These are phyloP conservation scores for Phytophthora citrophthora DNA, from an alignment of 352 stramenopile genomes.

Conservation along the genomic window DNA sequence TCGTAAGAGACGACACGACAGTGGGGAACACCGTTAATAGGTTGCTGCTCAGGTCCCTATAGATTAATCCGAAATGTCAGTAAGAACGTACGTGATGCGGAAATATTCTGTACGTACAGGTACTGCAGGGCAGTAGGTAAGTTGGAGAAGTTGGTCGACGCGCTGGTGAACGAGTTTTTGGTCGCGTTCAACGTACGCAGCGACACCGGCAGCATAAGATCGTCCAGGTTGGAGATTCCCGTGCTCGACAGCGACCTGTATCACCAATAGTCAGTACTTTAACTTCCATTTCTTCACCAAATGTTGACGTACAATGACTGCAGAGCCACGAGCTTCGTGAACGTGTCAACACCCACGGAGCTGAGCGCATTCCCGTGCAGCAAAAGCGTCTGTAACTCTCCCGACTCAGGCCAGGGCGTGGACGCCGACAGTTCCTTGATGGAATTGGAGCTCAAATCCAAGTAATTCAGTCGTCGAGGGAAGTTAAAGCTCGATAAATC, in stretches of 20 bases:
- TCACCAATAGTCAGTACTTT: slow-evolving; percentile 2
- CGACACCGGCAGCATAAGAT: slow-evolving; percentile 45
- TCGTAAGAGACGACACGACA: slow-evolving; percentile 48
- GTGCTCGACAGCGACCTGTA: slow-evolving; percentile 56
- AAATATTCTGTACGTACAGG: slow-evolving; percentile 42
- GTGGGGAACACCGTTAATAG: slow-evolving; percentile 52
- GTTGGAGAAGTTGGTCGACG: slow-evolving; percentile 54
- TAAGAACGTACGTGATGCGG: neutral
- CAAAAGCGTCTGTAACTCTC: slow-evolving; percentile 61
- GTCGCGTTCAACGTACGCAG: slow-evolving; percentile 59
- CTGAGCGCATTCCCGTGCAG: slow-evolving; percentile 60
- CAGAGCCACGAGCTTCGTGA: slow-evolving; percentile 50
- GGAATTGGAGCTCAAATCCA: slow-evolving; percentile 56
- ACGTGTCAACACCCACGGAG: slow-evolving; percentile 43
- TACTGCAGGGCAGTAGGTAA: slow-evolving; percentile 49
- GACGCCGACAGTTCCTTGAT: slow-evolving; percentile 39
- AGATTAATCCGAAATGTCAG: neutral
- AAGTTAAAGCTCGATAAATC: slow-evolving; percentile 47
- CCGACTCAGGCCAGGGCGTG: slow-evolving; percentile 50
- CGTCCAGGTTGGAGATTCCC: slow-evolving; percentile 51
- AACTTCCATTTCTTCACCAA: neutral
- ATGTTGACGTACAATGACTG: slow-evolving; percentile 57
- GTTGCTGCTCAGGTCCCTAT: slow-evolving; percentile 70
- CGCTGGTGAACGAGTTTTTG: slow-evolving; percentile 56
- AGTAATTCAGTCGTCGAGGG: slow-evolving; percentile 47